Evolutionary conservation across 2,329 filamentous ascomycete genomes (phyloP).

Genomic region (Cercospora sojina): DNA sequence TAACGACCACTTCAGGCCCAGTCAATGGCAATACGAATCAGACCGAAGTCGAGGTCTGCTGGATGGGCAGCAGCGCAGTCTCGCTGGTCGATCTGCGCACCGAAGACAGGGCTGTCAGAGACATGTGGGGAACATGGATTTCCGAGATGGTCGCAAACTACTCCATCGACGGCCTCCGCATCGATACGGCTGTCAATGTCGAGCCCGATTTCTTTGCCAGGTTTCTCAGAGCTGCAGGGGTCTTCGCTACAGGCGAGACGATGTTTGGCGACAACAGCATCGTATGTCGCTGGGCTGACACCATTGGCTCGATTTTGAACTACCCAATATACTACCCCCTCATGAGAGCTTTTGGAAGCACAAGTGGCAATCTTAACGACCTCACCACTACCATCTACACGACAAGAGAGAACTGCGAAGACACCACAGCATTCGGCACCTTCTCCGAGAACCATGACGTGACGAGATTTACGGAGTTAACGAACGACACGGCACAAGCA

Average conservation of each 20-base stretch:
- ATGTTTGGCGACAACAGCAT: conserved; percentile 36
- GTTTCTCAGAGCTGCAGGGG: conserved; percentile 38
- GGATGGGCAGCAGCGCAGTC: conserved; percentile 52
- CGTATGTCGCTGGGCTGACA: conserved; percentile 40
- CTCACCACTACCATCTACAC: conserved; percentile 40
- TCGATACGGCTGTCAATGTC: conserved; percentile 44
- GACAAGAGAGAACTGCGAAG: conserved; percentile 40
- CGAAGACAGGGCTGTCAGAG: conserved; percentile 43
- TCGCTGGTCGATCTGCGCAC: conserved; percentile 51
- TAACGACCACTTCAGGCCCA: conserved; percentile 10
- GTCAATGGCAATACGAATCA: conserved; percentile 53
- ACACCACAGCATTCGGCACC: conserved; percentile 40
- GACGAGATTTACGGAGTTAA: conserved; percentile 42
- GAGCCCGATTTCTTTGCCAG: conserved; percentile 39
- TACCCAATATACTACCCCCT: conserved; percentile 43
- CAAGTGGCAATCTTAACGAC: conserved; percentile 39
- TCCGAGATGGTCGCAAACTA: conserved; percentile 45
- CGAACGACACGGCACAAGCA: conserved; percentile 39
- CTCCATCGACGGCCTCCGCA: conserved; percentile 42
- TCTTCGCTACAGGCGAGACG: conserved; percentile 44
- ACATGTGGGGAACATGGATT: conserved; percentile 47
- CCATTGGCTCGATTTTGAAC: conserved; percentile 41
- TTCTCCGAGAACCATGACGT: conserved; percentile 47
- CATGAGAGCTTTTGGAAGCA: conserved; percentile 40
- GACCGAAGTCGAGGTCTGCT: conserved; percentile 46